Conservation (phyloP, 768 basidiomycete species). For the Mycena haematopus region DNA sequence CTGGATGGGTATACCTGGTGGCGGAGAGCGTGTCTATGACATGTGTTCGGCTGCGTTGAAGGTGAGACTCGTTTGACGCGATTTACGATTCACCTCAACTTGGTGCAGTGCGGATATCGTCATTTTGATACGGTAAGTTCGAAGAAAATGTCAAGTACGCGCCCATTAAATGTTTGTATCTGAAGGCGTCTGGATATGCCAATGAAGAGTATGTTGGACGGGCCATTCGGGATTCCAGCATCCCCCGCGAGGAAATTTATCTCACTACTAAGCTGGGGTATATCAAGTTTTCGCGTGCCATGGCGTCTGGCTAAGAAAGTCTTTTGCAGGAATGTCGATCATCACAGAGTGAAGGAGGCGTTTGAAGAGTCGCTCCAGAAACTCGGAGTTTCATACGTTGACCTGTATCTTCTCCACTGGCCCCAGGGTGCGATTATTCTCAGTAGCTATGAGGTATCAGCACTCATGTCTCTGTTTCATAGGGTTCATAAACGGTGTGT, state of each 20-base stretch:
- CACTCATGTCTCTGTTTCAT: neutral
- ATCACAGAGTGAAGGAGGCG: slow-evolving; percentile 41
- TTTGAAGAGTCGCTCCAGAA: slow-evolving; percentile 45
- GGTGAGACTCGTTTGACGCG: slow-evolving; percentile 3
- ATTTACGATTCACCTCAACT: neutral
- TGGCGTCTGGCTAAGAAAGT: neutral
- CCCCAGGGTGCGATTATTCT: slow-evolving; percentile 31
- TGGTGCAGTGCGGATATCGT: slow-evolving; percentile 42
- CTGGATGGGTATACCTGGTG: slow-evolving; percentile 44
- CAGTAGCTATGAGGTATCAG: slow-evolving; percentile 13
- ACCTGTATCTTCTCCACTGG: slow-evolving; percentile 44
- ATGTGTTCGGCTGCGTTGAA: slow-evolving; percentile 15
- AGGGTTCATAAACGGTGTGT: slow-evolving; percentile 17
- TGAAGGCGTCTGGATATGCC: slow-evolving; percentile 28
- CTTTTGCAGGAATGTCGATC: slow-evolving; percentile 31
- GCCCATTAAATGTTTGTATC: neutral
- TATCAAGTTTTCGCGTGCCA: slow-evolving; percentile 32
- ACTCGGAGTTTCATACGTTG: slow-evolving; percentile 46
- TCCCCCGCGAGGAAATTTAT: slow-evolving; percentile 52
- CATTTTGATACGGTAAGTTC: slow-evolving; percentile 42
- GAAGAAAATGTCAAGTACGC: neutral
- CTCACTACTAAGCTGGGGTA: slow-evolving; percentile 55
- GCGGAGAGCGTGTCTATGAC: neutral
- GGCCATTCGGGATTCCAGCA: slow-evolving; percentile 51
- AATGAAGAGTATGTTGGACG: slow-evolving; percentile 55